Conservation (phyloP, 106 monocot genomes). For the Phalaenopsis equestris region DNA sequence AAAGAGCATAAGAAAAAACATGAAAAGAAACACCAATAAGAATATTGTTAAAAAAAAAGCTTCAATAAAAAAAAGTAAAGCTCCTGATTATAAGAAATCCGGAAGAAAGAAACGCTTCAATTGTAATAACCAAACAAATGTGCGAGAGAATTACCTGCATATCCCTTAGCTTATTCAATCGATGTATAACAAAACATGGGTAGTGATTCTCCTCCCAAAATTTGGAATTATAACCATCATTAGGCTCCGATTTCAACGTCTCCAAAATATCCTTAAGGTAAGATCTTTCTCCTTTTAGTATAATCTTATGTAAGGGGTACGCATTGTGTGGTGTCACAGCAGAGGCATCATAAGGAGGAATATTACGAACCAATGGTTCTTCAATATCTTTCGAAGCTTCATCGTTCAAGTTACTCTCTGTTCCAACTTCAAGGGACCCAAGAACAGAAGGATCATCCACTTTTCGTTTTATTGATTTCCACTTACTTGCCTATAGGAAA, state of each 20-base stretch:
- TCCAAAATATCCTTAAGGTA: conserved; percentile 52
- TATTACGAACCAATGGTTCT: conserved; percentile 22
- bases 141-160: conserved; percentile 38
- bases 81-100: background rate
- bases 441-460: conserved; percentile 22
- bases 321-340: conserved; percentile 53
- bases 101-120: background rate
- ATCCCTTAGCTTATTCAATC: conserved; percentile 42
- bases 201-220: conserved; percentile 45
- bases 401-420: conserved; percentile 9
- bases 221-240: conserved; percentile 9
- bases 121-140: background rate
- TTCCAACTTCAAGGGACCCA: conserved; percentile 21
- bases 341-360: conserved; percentile 63
- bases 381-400: conserved; percentile 17
- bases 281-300: conserved; percentile 35
- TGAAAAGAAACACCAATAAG: too few relatives aligned
- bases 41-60: too few relatives aligned
- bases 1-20: too few relatives aligned
- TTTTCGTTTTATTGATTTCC: conserved; percentile 24
- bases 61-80: background rate
- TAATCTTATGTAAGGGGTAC: conserved; percentile 61
- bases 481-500: conserved; percentile 37
- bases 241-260: conserved; percentile 24
- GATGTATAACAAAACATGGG: conserved; percentile 69